Conservation (phyloP, 1,284 basidiomycete genomes). For the Malassezia caprae region DNA sequence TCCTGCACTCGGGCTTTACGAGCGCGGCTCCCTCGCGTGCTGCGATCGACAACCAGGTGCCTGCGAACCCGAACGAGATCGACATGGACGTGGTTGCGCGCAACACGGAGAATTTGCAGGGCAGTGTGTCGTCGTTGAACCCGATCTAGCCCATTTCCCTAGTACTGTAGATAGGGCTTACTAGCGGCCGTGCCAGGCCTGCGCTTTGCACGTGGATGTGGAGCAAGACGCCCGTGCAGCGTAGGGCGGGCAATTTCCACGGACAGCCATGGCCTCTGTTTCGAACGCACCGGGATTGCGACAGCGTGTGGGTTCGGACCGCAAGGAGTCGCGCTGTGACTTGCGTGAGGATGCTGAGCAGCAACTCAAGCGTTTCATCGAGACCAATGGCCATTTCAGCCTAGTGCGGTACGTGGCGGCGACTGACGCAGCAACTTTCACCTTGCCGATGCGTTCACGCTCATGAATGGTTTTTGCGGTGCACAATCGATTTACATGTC, state of each 20-base stretch:
- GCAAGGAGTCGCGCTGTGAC: not conserved
- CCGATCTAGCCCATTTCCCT: not conserved
- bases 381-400: conserved; percentile 45
- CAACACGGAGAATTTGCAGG: conserved; percentile 7
- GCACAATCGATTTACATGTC: conserved; percentile 89
- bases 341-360: conserved; percentile 9
- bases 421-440: conserved; percentile 71
- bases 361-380: conserved; percentile 39
- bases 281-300: not conserved
- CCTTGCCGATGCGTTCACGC: conserved; percentile 94
- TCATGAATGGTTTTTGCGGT: conserved; percentile 98
- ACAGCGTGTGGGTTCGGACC: not conserved
- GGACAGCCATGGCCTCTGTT: not conserved
- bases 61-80: conserved; percentile 3
- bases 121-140: not conserved
- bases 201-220: not conserved
- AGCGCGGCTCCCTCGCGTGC: conserved; percentile 11
- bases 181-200: not conserved
- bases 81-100: conserved; percentile 6
- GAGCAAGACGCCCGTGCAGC: not conserved
- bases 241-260: not conserved
- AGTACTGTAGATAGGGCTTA: not conserved
- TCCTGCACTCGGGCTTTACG: conserved; percentile 15
- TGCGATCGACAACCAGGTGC: not conserved
- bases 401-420: conserved; percentile 29